Base-by-base conservation (phyloP, 169 alveolate species). In the Babesia bigemina region DNA sequence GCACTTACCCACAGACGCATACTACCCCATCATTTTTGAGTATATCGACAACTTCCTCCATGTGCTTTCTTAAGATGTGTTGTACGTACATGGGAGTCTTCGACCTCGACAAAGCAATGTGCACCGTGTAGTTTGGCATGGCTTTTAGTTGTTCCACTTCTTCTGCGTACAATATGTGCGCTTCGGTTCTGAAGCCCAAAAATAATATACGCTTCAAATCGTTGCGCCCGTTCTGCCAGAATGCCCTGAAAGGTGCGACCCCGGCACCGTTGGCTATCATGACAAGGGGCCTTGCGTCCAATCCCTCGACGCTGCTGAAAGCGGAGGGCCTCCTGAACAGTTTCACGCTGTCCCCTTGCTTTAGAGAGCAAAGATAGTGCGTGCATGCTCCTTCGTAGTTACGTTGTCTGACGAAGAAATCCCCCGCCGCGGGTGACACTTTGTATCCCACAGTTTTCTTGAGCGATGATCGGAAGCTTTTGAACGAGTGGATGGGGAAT, bases 221-320 rank as follows among this genome's bases (percentile, higher is more conserved):
- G 4, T 4, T 17, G 26, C 13, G 33, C 28, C 21, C 19, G 29
- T 52, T 24, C 17, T 55, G 78, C 85, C 89, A 59, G 29, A 85
- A 44, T 22, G 70, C 82, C 47, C 85, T 36, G 52, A 79, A 77
- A 14, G 81, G 86, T 9, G 78, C 84, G 28, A 75, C 55, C 7
- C 88, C 93, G 26, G 93, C 66, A 0, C 93, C 93, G 39, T 90
- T 85, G 24, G 87, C 91, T 33, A 88, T 82, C 79, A 88, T 84
- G 49, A 88, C 55, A 39, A 86, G 36, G 60, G 89, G 92, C 57
- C 48, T 50, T 22, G 39, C 44, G 17, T 4, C 14, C 17, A 70
- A 14, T 21, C 59, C 70, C n/a, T 29, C 63, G 24, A 74, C 53
- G 17, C 13, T 42, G 8, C 72, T 22, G 21, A 79, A 70, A 17